Evolutionary conservation across 306 rosid genomes (phyloP), one percentile per base, ranked within the genome.

Genomic region (Hippophae gyantsensis): DNA sequence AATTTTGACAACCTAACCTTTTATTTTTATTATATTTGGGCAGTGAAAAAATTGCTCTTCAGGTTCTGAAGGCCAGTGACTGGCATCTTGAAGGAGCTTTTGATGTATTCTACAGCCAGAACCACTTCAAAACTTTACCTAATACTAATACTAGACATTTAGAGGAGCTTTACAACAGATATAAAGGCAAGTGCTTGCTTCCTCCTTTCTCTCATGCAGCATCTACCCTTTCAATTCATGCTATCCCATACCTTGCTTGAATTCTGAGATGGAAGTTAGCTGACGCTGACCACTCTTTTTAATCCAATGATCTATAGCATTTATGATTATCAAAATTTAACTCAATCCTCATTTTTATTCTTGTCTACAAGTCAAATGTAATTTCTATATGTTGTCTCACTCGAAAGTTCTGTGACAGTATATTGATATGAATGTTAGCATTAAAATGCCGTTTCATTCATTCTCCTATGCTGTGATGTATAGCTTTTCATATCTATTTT

Each of bases 31-130:
- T 42, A 10, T 6, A 7, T 52, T 63, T 54, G 12, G 65, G 69
- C 96, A 93, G 99, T 70, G 99, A 93, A 78, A 93, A 84, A 74
- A 72, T 71, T 60, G 96, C 97, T 40, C 69, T 72, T 64, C 99
- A 93, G 79, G 77, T 84, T 67, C 65, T 93, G 74, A 93, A 93
- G 80, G 78, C 90, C 47, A 84, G 94, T 60, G 99, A 93, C 74
- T 93, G 99, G 99, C 79, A 93, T 75, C 90, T 93, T 75, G 99
- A 93, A 84, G 94, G 95, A 75, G 97, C 99, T 46, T 86, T 93
- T 80, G 99, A 93, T 77, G 78, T 73, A 62, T 93, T 93, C 79
- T 93, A 93, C 76, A 93, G 87, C 77, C 99, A 88, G 58, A 95
- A 96, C 57, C 99, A 86, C 75, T 65, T 80, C 56, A 86, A 79